Conservation (phyloP, 2,329 filamentous ascomycete genomes). For the Fusarium sp. region DNA sequence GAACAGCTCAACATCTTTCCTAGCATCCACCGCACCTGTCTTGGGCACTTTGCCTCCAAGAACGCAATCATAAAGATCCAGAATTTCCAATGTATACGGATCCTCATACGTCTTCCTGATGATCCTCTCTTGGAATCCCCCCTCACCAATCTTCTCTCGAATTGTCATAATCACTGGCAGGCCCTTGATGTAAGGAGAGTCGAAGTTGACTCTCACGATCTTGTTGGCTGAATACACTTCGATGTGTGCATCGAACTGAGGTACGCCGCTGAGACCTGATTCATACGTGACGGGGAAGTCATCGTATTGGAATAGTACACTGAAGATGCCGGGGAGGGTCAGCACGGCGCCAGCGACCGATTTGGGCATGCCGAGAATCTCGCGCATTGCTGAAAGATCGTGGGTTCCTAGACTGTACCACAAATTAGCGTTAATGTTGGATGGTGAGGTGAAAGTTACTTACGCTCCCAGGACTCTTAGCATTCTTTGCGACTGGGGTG, state of each 20-base stretch:
- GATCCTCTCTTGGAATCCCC: constrained; percentile 49
- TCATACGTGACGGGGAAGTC: constrained; percentile 66
- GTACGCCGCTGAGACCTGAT: constrained; percentile 62
- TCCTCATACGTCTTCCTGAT: constrained; percentile 57
- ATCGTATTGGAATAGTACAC: constrained; percentile 55
- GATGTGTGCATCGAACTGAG: constrained; percentile 61
- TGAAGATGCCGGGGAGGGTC: constrained; percentile 31
- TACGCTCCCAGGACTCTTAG: constrained; percentile 4
- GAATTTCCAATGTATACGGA: constrained; percentile 50
- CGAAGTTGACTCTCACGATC: constrained; percentile 62
- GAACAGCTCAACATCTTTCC: constrained; percentile 45
- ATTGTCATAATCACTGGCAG: constrained; percentile 60
- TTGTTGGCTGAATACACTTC: constrained; percentile 64
- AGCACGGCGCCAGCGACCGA: constrained; percentile 25
- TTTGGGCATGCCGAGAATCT: constrained; percentile 32
- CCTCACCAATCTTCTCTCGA: constrained; percentile 50
- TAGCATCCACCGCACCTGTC: constrained; percentile 42
- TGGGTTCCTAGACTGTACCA: constrained; percentile 11
- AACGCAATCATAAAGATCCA: constrained; percentile 45
- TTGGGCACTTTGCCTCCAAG: constrained; percentile 37
- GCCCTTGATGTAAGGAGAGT: constrained; percentile 67
- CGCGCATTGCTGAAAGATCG: constrained; percentile 34
- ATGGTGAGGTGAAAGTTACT: accelerated
- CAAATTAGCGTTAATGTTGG: accelerated
- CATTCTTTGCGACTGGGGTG: not conserved